These are phyloP conservation scores for Symbiodinium natans DNA, from an alignment of 73 alveolate species.

Conservation along the genomic window DNA sequence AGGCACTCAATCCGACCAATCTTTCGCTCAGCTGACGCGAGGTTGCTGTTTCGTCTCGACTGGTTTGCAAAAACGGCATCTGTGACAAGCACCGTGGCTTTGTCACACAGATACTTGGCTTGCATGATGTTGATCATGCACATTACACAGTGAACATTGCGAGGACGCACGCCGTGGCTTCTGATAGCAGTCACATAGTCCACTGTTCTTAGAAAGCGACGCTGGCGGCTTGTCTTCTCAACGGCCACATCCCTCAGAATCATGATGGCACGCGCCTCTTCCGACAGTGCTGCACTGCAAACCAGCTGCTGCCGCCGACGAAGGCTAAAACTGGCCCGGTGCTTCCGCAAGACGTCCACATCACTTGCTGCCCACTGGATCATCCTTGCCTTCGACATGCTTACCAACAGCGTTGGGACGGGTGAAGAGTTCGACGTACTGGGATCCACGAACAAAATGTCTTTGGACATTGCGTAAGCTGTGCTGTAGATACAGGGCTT, in stretches of 20 bases:
- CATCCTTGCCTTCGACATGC: slow-evolving; percentile 12
- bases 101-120: slow-evolving; percentile 56
- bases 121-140: slow-evolving; percentile 36
- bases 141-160: neutral
- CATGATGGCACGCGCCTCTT: slow-evolving; percentile 55
- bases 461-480: slow-evolving; percentile 9
- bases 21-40: slow-evolving; percentile 34
- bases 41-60: neutral
- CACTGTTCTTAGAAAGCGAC: neutral
- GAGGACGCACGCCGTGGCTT: neutral
- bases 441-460: neutral
- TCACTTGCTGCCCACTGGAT: slow-evolving; percentile 5
- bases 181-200: neutral
- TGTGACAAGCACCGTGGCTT: neutral
- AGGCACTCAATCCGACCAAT: neutral
- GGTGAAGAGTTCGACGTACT: neutral
- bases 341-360: neutral
- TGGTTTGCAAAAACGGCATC: neutral
- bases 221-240: neutral
- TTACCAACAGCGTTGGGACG: slow-evolving; percentile 13
- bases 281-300: neutral
- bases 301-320: neutral
- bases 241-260: neutral
- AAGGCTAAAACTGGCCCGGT: neutral
- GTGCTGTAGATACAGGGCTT: slow-evolving; percentile 21